Percentiles rank a stretch among this genome's conserved stretches.
Conservation (phyloP, 2,329 filamentous ascomycete species). For the Fusarium fujikuroi region DNA sequence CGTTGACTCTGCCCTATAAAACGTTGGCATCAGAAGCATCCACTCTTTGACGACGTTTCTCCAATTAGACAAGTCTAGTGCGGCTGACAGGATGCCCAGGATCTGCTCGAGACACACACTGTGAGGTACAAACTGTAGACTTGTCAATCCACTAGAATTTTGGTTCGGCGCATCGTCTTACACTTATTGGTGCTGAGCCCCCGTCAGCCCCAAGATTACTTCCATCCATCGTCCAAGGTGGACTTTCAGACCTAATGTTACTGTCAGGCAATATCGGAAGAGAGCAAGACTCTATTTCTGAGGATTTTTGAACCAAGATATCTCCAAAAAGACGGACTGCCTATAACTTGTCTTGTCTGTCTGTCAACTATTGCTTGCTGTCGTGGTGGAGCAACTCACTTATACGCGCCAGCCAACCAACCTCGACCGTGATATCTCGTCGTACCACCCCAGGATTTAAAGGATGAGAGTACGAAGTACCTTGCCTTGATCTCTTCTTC, state of each 20-base stretch:
- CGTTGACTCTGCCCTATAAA: slow-evolving; percentile 37
- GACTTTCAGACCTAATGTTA: background rate
- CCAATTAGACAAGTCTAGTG: slow-evolving; percentile 25
- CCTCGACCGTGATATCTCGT: background rate
- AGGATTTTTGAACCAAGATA: background rate
- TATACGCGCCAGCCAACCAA: background rate
- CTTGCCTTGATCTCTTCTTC: slow-evolving; percentile 1
- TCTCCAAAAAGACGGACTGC: too few species aligned
- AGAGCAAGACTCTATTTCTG: background rate
- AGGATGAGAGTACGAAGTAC: background rate
- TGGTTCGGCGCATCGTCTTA: slow-evolving; percentile 26
- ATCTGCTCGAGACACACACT: slow-evolving; percentile 7
- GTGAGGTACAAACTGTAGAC: slow-evolving; percentile 21
- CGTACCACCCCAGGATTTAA: background rate
- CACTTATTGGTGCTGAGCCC: slow-evolving; percentile 29
- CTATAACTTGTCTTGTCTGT: background rate
- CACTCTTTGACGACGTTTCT: background rate
- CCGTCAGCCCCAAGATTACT: slow-evolving; percentile 29
- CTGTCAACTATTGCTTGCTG: background rate
- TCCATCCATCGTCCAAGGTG: background rate
- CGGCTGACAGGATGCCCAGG: slow-evolving; percentile 34
- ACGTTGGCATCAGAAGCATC: slow-evolving; percentile 15
- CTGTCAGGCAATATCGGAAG: background rate
- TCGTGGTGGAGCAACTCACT: background rate
- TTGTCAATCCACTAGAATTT: slow-evolving; percentile 4